These are phyloP conservation scores for Phytophthora uliginosa DNA, from an alignment of 352 stramenopile species.

Conservation along the genomic window DNA sequence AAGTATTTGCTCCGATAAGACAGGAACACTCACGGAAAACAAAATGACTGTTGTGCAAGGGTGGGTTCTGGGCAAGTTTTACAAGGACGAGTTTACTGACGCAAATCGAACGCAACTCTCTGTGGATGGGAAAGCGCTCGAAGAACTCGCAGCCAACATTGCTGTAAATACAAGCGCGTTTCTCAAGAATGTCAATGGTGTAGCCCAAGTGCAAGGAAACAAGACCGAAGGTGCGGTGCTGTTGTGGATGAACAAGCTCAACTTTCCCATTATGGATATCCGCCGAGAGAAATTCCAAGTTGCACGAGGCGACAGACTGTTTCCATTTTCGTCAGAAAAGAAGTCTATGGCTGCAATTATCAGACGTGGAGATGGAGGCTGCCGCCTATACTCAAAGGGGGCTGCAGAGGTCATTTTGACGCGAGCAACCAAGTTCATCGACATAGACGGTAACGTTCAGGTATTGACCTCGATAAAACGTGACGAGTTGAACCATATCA, in stretches of 20 bases:
- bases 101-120: constrained; percentile 33
- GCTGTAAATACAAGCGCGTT: constrained; percentile 84
- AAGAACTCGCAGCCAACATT: constrained; percentile 63
- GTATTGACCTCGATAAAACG: constrained; percentile 68
- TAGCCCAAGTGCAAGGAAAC: constrained; percentile 69
- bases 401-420: constrained; percentile 80
- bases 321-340: constrained; percentile 86
- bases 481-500: constrained; percentile 77
- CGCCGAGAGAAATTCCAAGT: constrained; percentile 64
- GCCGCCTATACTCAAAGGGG: constrained; percentile 77
- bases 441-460: constrained; percentile 52
- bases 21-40: constrained; percentile 98
- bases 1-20: constrained; percentile 99
- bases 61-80: constrained; percentile 80
- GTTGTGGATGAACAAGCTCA: constrained; percentile 71
- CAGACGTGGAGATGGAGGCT: constrained; percentile 41
- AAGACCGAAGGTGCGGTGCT: constrained; percentile 89
- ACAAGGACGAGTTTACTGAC: constrained; percentile 43
- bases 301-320: constrained; percentile 68
- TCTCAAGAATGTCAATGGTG: constrained; percentile 59
- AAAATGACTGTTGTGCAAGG: constrained; percentile 98
- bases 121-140: constrained; percentile 50
- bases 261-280: constrained; percentile 73
- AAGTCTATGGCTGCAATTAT: constrained; percentile 86
- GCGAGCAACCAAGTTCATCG: constrained; percentile 77